Conservation (phyloP, 306 rosid genomes). For the Casuarina cunninghamiana region DNA sequence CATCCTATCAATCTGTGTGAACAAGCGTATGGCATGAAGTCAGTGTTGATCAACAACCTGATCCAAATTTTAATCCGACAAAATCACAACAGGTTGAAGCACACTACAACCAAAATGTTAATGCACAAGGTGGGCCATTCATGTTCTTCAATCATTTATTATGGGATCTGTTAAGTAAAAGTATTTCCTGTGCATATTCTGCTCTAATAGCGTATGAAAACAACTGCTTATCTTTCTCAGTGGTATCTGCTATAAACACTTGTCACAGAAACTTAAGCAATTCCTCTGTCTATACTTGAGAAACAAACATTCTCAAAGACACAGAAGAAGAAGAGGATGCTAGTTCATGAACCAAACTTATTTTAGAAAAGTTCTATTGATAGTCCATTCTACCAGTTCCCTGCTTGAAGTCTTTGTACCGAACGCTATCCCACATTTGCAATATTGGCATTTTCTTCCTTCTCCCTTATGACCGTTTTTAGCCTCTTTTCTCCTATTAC, state of each 20-base stretch:
- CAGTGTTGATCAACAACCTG: background rate
- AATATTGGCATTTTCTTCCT: background rate
- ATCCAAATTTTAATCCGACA: background rate
- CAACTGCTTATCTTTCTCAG: background rate
- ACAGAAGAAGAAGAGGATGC: background rate
- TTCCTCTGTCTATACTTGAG: background rate
- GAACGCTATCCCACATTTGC: background rate
- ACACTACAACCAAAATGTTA: background rate
- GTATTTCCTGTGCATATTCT: background rate
- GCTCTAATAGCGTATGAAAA: background rate
- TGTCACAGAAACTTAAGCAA: background rate
- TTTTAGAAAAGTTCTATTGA: background rate
- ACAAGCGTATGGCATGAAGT: background rate
- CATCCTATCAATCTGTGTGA: background rate
- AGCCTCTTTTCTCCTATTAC: background rate
- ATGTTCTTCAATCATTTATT: background rate
- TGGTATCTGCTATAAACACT: background rate
- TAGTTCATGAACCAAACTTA: too few relatives aligned
- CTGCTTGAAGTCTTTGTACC: background rate
- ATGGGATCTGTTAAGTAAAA: background rate
- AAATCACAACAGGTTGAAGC: background rate
- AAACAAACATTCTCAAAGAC: background rate
- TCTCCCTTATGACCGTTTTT: background rate
- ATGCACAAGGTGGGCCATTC: background rate
- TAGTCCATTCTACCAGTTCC: background rate